A percentile compares a stretch with the other conserved stretches of the same genome.
phyloP scores from a whole-genome alignment of 139 green algal genomes.

The Chlorella sp. region DNA sequence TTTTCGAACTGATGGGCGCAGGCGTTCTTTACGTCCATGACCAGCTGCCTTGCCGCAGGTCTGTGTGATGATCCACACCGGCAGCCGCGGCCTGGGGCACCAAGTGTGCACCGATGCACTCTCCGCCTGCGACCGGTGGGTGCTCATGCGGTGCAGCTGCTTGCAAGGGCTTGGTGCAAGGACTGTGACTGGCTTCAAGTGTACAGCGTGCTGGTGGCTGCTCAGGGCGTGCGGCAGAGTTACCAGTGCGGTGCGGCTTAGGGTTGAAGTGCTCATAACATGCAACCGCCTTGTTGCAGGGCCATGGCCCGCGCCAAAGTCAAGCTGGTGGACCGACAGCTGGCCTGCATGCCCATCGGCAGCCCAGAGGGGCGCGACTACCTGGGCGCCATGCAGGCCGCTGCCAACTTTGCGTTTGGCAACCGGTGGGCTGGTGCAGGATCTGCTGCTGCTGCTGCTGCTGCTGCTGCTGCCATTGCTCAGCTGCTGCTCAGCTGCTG shows the following conservation, averaged over 20 bases:
- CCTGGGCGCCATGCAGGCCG: conserved; percentile 76
- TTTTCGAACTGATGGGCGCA: too few relatives aligned
- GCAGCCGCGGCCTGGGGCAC: conserved; percentile 75
- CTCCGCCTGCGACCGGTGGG: conserved; percentile 67
- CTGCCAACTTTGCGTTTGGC: conserved; percentile 87
- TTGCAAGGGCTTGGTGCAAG: too few relatives aligned
- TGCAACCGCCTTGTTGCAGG: background rate
- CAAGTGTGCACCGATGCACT: conserved; percentile 81
- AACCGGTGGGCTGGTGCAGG: conserved; percentile 58
- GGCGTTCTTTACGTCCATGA: too few relatives aligned
- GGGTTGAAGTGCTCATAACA: too few relatives aligned
- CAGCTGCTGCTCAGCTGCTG: too few relatives aligned
- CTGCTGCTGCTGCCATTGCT: background rate
- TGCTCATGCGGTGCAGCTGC: background rate
- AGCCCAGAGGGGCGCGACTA: conserved; percentile 76
- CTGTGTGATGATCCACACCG: conserved; percentile 79
- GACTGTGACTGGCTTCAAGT: too few relatives aligned
- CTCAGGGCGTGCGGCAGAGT: too few relatives aligned
- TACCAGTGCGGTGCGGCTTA: too few relatives aligned
- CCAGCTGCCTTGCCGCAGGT: background rate
- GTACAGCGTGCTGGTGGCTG: too few relatives aligned
- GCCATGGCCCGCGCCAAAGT: conserved; percentile 69
- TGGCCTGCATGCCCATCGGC: conserved; percentile 77
- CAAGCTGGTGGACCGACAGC: conserved; percentile 58
- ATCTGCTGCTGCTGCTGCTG: too few relatives aligned